Evolutionary conservation across 805 yeast species (phyloP), one percentile per base, ranked within the genome.

Genomic region (Torulaspora franciscae): DNA sequence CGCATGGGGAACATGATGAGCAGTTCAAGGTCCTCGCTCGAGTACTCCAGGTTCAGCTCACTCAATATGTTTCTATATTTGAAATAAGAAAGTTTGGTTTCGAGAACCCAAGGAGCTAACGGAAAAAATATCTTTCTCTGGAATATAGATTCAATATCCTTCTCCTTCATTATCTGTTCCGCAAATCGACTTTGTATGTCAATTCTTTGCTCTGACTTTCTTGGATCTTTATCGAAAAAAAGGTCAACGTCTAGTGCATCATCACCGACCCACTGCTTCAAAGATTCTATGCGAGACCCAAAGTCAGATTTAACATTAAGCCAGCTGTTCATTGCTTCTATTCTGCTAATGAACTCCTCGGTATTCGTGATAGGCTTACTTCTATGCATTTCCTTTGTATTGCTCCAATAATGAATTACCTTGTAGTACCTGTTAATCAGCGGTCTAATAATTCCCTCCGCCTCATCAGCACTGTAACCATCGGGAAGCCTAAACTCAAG

Each of bases 301-400:
- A 90, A 78, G 1, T 88, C 84, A 36, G 74, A 76, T 0, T 89
- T 79, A 30, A 87, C 80, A 6, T 88, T 79, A 23, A 77, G 72
- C 96, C 97, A 91, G 0, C 96, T 83, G 30, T 77, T 80, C 45
- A 91, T 52, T 1, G 95, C 91, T 46, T 85, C 89, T 3, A 87
- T 67, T 27, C 86, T 73, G 29, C 73, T 69, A 27, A 72, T 75
- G 57, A 91, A 88, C 33, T 77, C 85, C 2, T 74, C 76, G 3
- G 79, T 70, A 4, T 78, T 76, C 49, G 87, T 79, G 3, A 76
- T 64, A 0, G 96, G 95, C 52, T 86, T 85, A 44, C 86, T 95
- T 33, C 72, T 73, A 38, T 74, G 74, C 95, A 93, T 83, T 42
- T 86, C 89, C 47, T 80, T 81, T 32, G 76, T 66, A 17, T 86